Evolutionary conservation across 192 early-diverging fungal genomes (phyloP).

Genomic region (Umbelopsis ramanniana): DNA sequence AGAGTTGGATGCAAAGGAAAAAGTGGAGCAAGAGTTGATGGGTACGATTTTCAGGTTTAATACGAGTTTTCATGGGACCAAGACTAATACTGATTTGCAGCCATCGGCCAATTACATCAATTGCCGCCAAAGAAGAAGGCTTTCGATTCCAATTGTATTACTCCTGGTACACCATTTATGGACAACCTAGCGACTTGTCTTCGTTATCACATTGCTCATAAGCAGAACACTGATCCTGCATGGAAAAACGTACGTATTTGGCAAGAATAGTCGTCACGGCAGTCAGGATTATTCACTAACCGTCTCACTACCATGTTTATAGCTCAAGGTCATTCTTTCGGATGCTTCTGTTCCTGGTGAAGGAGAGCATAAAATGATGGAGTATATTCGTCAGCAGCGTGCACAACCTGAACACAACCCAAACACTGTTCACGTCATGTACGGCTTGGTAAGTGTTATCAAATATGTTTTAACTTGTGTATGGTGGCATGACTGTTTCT

Average conservation of each 20-base stretch:
- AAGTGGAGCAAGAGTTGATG: constrained; percentile 35
- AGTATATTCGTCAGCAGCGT: constrained; percentile 86
- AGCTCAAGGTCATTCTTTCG: constrained; percentile 86
- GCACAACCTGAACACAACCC: constrained; percentile 80
- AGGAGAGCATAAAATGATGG: constrained; percentile 99
- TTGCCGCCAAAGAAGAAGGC: constrained; percentile 54
- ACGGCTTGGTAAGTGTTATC: constrained; percentile 66
- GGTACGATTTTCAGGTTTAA: constrained; percentile 10
- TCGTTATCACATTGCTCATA: constrained; percentile 86
- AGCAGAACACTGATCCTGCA: constrained; percentile 83
- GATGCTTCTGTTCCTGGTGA: constrained; percentile 97
- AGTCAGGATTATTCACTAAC: background rate
- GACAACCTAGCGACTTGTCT: constrained; percentile 83
- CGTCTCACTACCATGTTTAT: background rate
- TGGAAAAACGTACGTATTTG: constrained; percentile 69
- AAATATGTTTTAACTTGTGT: background rate
- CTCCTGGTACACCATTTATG: constrained; percentile 98
- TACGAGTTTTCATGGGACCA: background rate
- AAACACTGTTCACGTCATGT: constrained; percentile 94
- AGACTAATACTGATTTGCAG: constrained; percentile 40
- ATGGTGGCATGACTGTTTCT: background rate
- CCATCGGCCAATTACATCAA: constrained; percentile 56
- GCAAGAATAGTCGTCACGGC: background rate
- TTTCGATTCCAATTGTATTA: constrained; percentile 99
- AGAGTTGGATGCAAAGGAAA: constrained; percentile 64